A percentile compares a stretch with the other conserved stretches of the same genome.
These are phyloP conservation scores for Rhododendron williamsianum DNA, from an alignment of 148 eudicot species.

Conservation along the genomic window DNA sequence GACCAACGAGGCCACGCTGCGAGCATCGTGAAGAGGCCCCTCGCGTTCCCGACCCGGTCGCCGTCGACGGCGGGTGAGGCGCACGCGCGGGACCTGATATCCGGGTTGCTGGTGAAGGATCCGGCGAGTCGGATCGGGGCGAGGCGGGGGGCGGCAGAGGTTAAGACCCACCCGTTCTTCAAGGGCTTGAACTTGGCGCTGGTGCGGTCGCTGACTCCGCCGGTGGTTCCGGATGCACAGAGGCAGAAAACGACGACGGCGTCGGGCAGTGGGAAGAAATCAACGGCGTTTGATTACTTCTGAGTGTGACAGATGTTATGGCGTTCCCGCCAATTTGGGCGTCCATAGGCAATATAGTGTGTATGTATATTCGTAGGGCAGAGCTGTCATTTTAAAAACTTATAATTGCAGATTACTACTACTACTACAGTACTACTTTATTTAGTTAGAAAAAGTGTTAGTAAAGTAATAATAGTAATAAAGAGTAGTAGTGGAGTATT, in stretches of 20 bases:
- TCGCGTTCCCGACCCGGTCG: conserved; percentile 48
- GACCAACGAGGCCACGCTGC: conserved; percentile 53
- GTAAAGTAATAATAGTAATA: no score
- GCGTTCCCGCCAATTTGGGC: conserved; percentile 20
- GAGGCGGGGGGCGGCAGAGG: conserved; percentile 71
- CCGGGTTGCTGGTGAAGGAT: conserved; percentile 50
- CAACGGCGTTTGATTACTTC: conserved; percentile 44
- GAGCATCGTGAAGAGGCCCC: conserved; percentile 53
- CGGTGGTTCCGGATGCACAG: conserved; percentile 29
- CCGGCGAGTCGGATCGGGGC: conserved; percentile 58
- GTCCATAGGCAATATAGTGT: not conserved
- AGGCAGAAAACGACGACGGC: conserved; percentile 12
- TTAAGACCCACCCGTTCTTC: conserved; percentile 82
- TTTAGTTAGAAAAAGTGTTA: no score
- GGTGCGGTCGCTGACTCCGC: conserved; percentile 56
- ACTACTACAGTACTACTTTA: no score
- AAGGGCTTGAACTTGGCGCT: conserved; percentile 71
- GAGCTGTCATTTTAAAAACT: not conserved
- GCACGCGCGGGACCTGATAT: conserved; percentile 62
- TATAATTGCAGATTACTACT: no score
- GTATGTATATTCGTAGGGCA: not conserved
- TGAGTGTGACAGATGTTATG: conserved; percentile 17
- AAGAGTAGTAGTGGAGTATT: no score
- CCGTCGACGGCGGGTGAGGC: conserved; percentile 33
- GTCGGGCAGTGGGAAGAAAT: conserved; percentile 16